Evolutionary conservation across 2,329 filamentous ascomycete genomes (phyloP).

Genomic region (Lecanicillium sp.): DNA sequence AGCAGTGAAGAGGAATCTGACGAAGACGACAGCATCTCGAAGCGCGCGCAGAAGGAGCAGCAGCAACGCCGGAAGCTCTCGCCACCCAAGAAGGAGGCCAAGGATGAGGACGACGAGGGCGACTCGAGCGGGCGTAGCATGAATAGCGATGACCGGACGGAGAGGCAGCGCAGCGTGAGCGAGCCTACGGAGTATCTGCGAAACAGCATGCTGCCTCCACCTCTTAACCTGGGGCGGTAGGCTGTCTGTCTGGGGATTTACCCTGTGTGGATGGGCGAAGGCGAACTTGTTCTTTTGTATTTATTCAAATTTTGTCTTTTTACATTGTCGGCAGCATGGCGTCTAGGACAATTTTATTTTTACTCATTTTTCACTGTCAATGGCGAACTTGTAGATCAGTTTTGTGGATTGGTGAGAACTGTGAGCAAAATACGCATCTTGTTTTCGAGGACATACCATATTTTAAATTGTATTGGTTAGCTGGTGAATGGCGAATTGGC

Average conservation of each 20-base stretch:
- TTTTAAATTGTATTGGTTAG: no score
- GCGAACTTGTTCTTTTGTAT: conserved; percentile 6
- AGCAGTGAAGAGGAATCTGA: conserved; percentile 57
- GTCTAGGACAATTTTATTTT: conserved; percentile 8
- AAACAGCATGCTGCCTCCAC: conserved; percentile 28
- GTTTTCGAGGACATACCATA: no score
- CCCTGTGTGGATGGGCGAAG: no score
- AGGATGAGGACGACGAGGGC: conserved; percentile 54
- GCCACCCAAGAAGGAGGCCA: conserved; percentile 25
- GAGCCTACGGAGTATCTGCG: conserved; percentile 32
- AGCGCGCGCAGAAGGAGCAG: conserved; percentile 17
- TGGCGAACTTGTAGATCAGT: no score
- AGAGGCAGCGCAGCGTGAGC: conserved; percentile 51
- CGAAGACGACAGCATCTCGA: conserved; percentile 24
- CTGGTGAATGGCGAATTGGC: no score
- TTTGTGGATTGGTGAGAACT: no score
- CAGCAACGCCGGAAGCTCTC: background rate
- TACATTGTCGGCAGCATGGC: conserved; percentile 12
- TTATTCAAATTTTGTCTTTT: background rate
- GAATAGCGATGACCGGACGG: conserved; percentile 39
- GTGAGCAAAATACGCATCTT: no score
- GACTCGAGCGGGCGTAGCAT: conserved; percentile 33
- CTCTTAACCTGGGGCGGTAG: conserved; percentile 28
- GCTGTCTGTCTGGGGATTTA: background rate
- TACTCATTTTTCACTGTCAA: no score